Evolutionary conservation across 2,329 filamentous ascomycete species (phyloP), one percentile per base, ranked within the genome.

Genomic region (Alternaria arbusti): DNA sequence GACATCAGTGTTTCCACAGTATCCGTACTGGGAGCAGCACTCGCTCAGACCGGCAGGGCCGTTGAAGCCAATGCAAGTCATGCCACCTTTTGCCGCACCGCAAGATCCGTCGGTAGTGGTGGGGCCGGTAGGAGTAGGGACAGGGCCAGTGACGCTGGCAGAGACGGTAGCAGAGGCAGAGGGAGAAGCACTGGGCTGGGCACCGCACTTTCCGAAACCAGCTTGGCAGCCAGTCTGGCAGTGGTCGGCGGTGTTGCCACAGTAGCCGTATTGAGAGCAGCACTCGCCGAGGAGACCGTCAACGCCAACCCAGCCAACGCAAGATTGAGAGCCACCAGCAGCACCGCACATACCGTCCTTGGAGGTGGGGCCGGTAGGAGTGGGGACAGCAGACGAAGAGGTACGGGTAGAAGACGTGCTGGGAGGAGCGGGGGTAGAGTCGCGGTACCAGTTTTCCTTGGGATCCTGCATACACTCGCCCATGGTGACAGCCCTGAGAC

Each of bases 381-480:
- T 68, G 6, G 69, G 57, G 11, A 64, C 64, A n/a, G 71, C 61
- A 8, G 56, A 61, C 1, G 66, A 65, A n/a, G 55, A 55, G 3
- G 56, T 58, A 25, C 54, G 13, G 63, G 55, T 52, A 22, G 72
- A 63, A n/a, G 69, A 59, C 26, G 78, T 80, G n/a, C 71, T 72
- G 2, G 78, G 78, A 20, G 70, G 71, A 45, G 82, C 70, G 47
- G 68, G 73, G 47, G 71, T 74, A 63, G 71, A 78, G 66, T 67
- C 71, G 61, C 85, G 82, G 74, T 85, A 85, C 84, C 83, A 85
- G 73, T 85, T 85, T 23, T 66, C 75, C 9, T 71, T 63, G 5
- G 82, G 79, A 55, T 85, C 83, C 9, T 78, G 79, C 54, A 85
- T 67, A 66, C 83, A 85, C 68, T 84, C 82, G n/a, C 84, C 83